phyloP scores from a whole-genome alignment of 768 basidiomycete species.

The Ramaria sp. region DNA sequence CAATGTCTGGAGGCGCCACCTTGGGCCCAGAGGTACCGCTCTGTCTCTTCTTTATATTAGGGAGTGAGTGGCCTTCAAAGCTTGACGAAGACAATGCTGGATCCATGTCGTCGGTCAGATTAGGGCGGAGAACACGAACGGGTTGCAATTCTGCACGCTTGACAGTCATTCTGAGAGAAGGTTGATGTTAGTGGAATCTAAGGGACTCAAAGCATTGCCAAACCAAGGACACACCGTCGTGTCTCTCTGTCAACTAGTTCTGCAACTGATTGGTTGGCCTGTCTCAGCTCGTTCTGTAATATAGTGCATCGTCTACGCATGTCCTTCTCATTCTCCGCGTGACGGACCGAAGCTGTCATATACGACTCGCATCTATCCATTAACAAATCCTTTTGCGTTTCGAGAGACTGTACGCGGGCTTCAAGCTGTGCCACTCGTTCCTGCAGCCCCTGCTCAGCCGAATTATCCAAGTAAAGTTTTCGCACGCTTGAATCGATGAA shows the following conservation, averaged over 20 bases:
- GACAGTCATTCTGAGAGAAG: too few species aligned
- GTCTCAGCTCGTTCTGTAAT: not conserved
- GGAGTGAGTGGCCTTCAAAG: too few species aligned
- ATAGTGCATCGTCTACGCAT: constrained; percentile 10
- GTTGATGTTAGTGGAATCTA: not conserved
- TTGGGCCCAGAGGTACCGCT: not conserved
- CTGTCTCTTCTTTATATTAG: too few species aligned
- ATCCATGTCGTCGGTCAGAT: not conserved
- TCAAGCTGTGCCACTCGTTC: constrained; percentile 29
- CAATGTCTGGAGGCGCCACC: too few species aligned
- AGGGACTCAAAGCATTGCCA: too few species aligned
- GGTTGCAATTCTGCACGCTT: too few species aligned
- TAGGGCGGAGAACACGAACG: not conserved
- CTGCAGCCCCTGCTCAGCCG: constrained; percentile 11
- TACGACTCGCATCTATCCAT: constrained; percentile 33
- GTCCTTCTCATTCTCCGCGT: constrained; percentile 21
- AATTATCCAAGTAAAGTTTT: constrained; percentile 36
- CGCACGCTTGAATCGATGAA: constrained; percentile 36
- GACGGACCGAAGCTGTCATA: constrained; percentile 23
- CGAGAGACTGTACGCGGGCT: constrained; percentile 27
- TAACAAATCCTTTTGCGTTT: constrained; percentile 32
- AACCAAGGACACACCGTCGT: not conserved
- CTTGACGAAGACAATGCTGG: not conserved
- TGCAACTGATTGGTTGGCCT: not conserved
- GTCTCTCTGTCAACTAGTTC: not conserved